Evolutionary conservation across 1,139 yeast genomes (phyloP), one percentile per base, ranked within the genome.

Genomic region (Debaryomycetaceae sp.): DNA sequence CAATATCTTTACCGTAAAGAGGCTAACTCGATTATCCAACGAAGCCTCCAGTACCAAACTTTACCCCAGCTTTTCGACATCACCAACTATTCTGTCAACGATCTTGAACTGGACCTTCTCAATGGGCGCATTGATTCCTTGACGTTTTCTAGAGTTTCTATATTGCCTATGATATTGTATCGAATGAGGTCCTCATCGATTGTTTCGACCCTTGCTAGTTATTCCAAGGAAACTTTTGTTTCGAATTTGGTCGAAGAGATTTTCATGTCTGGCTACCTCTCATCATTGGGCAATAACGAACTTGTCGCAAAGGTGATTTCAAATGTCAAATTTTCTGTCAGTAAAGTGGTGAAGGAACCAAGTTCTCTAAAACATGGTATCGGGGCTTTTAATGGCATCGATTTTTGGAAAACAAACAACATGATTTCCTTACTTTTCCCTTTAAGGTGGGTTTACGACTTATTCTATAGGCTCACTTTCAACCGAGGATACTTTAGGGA

Each of bases 401-500:
- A 66, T 48, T 58, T 67, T 39, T 61, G 65, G 62, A 59, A 63
- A 42, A 56, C 68, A 1, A 56, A 59, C 39, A 68, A 63, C 42
- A 58, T 73, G 59, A 58, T 73, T 5, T 63, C 73, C 1, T 42
- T 66, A 53, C 38, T 68, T n/a, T 54, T 70, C 41, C 76, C 77
- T 0, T 36, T 62, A 6, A 61, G 77, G 42, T 64, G 70, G 61
- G 41, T 59, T 0, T 78, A 79, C 54, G 72, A 65, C 42, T 34
- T 70, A 1, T 40, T 73, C 17, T 74, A 65, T 52, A 60, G 72
- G 23, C 42, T 75, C 17, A 71, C 80, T 0, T 52, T 78, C 40
- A 79, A 80, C 53, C 63, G 75, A 41, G 42, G 67, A 1, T 77
- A 78, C 53, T 80, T 77, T 48, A 59, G 65, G 41, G 46, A 69